Evolutionary conservation across 106 monocot species (phyloP), one percentile per base, ranked within the genome.

Genomic region (Dendrobium catenatum): DNA sequence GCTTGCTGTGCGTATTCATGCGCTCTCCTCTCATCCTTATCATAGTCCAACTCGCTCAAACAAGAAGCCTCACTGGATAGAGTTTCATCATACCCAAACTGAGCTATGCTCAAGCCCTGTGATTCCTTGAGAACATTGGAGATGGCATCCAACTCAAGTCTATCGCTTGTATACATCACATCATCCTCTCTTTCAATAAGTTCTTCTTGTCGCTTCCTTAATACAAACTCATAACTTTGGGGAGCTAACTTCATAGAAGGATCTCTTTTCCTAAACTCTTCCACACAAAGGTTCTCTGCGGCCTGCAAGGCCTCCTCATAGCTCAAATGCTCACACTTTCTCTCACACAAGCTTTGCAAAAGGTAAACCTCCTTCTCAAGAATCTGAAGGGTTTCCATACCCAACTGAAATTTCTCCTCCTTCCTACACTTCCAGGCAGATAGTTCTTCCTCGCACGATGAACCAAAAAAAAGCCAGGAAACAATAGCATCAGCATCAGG

Each of bases 121-220:
- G 89, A 88, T 86, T 96, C 97, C 81, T 94, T 94, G 47, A 94
- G 83, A 84, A 97, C 79, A 75, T 85, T 90, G 19, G 84, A 84
- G n/a, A 97, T 87, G 31, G 83, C 83, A 80, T 97, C 92, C 47
- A 97, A 56, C 81, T 94, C 97, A 81, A 84, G 83, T 55, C 81
- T 88, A 81, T 73, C 79, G 40, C 55, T 83, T 4, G 41, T 49
- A 37, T 81, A 33, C 76, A 84, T 58, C 77, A 77, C 49, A 82
- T 97, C 92, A 83, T 80, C 79, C 79, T 91, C 86, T 73, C 68
- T 82, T 49, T 90, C 89, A 76, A 85, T 73, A 44, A 94, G 86
- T 79, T 94, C 92, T 43, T 92, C 94, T 70, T 88, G 90, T 31
- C 92, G 79, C 77, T 87, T 97, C 74, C 82, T 90, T 41, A 97